Base-by-base conservation (phyloP, 2,329 filamentous ascomycete species). In the Penicillium aurantiogriseum region DNA sequence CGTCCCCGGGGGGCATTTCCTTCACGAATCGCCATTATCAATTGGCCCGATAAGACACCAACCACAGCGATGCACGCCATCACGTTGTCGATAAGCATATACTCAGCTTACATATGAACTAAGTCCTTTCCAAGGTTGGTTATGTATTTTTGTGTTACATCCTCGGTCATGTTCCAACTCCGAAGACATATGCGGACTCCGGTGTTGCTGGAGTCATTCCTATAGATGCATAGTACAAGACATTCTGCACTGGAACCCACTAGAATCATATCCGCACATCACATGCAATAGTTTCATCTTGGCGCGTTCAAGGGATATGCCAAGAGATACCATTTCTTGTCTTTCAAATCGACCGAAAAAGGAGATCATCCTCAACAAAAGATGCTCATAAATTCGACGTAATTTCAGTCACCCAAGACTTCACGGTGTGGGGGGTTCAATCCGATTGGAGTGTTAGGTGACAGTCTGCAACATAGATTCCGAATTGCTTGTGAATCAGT, bases 1-100 rank as follows among this genome's bases (percentile, higher is more conserved):
- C 29, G 43, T 43, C 49, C 10, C 25, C 2, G 0, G 25, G 25
- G 7, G 23, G 23, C 46, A 54, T 54, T 54, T 56, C 52, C 31
- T 51, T 51, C 60, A 62, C 57, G 40, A 36, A 52, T 51, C 46
- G 5, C 21, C 57, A 66, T 66, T 66, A 64, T 66, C 64, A 64
- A 65, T 62, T 47, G 51, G 48, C 39, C 54, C 52, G 62, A 64
- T 66, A 67, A 69, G 63, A 63, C 70, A 63, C 70, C 70, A 72
- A 72, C 70, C 70, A 72, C 67, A 64, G 46, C 57, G 19, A 49
- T 47, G 56, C 54, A 47, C 63, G 25, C 45, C 61, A 58, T 60
- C 70, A 71, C 70, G 70, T 71, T 72, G 27, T 21, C 11, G 49
- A 52, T 57, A 52, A 56, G 48, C 35, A 42, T 31, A 21, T 54